These are phyloP conservation scores for Inga laurina DNA, from an alignment of 306 rosid species.

Conservation along the genomic window DNA sequence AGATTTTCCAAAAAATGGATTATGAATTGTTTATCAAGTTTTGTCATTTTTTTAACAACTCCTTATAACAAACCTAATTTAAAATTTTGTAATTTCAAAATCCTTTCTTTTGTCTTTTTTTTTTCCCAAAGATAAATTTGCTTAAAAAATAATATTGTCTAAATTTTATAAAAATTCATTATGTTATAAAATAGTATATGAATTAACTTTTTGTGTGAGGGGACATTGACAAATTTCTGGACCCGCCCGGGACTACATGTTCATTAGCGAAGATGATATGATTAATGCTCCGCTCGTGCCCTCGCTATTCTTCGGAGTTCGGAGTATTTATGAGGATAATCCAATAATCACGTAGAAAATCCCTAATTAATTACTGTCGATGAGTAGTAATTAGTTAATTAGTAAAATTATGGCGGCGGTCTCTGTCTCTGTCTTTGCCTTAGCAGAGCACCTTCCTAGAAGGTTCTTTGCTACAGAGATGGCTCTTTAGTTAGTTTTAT, in stretches of 20 bases:
- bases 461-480: not conserved
- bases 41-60: no score
- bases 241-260: not conserved
- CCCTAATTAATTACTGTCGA: not conserved
- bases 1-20: no score
- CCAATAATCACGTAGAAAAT: not conserved
- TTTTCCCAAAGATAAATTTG: no score
- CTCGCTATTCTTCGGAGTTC: not conserved
- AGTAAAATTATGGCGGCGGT: constrained; percentile 22
- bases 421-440: not conserved
- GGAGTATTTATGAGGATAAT: not conserved
- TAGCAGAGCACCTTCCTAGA: constrained; percentile 23
- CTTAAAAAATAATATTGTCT: no score
- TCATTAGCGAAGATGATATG: not conserved
- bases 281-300: not conserved
- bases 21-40: no score
- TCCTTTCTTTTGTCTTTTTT: no score
- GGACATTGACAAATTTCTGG: not conserved
- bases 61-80: no score
- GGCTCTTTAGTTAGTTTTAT: not conserved
- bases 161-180: no score
- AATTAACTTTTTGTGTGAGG: not conserved
- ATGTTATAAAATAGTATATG: no score
- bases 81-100: no score
- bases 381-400: not conserved